A percentile compares a stretch with the other conserved stretches of the same genome.
These are phyloP conservation scores for Didymella pinodella DNA, from an alignment of 2,329 filamentous ascomycete species.

Conservation along the genomic window DNA sequence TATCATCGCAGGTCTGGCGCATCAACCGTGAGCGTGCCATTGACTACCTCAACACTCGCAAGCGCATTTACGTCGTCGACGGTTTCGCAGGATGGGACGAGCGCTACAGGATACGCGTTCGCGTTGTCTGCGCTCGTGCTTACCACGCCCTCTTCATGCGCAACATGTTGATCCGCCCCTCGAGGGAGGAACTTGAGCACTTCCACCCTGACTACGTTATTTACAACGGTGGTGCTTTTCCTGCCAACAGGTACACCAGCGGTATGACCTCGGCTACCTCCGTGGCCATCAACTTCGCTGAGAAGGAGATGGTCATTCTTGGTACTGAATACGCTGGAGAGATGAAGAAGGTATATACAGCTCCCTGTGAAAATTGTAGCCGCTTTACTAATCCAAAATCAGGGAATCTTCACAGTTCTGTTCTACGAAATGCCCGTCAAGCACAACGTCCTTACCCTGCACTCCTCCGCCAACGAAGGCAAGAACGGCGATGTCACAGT, in stretches of 20 bases:
- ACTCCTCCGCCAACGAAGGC: slow-evolving; percentile 98
- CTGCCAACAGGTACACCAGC: slow-evolving; percentile 95
- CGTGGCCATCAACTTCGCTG: slow-evolving; percentile 97
- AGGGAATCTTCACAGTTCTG: slow-evolving; percentile 87
- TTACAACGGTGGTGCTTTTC: slow-evolving; percentile 99
- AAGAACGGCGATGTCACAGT: slow-evolving; percentile 94
- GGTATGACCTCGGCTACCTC: slow-evolving; percentile 99
- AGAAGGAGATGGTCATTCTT: slow-evolving; percentile 99
- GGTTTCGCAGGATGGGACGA: slow-evolving; percentile 98
- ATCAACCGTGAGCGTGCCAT: slow-evolving; percentile 99
- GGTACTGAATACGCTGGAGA: slow-evolving; percentile 94
- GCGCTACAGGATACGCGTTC: slow-evolving; percentile 96
- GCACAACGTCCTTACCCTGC: slow-evolving; percentile 97
- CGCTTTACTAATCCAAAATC: no score
- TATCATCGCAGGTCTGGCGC: slow-evolving; percentile 81
- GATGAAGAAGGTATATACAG: slow-evolving; percentile 45
- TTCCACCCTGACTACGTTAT: slow-evolving; percentile 99
- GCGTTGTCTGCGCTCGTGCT: slow-evolving; percentile 96
- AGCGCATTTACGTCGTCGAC: slow-evolving; percentile 98
- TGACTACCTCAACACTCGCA: slow-evolving; percentile 98
- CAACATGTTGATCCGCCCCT: slow-evolving; percentile 98
- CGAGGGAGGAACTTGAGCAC: slow-evolving; percentile 88
- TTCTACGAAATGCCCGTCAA: slow-evolving; percentile 99
- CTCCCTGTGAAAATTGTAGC: no score
- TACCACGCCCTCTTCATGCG: slow-evolving; percentile 99